Conservation (phyloP, 345 rosid species). For the Noccaea caerulescens region DNA sequence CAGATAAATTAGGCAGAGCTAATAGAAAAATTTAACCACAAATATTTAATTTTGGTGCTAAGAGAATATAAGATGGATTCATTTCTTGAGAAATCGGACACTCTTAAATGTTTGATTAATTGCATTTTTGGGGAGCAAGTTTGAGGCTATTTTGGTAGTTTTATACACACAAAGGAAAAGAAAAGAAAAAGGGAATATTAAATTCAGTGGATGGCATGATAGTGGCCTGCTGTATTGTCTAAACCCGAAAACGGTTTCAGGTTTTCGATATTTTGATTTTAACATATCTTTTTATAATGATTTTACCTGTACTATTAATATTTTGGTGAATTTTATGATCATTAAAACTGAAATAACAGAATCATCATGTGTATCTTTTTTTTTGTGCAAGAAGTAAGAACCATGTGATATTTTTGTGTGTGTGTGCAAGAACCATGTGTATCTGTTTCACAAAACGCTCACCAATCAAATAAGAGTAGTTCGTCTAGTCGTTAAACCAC, state of each 20-base stretch:
- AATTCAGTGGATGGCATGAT: conserved; percentile 38
- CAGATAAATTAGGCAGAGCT: conserved; percentile 40
- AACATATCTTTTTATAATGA: not conserved
- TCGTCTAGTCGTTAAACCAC: no score
- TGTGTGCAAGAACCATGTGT: no score
- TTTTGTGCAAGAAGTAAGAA: no score
- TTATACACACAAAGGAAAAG: not conserved
- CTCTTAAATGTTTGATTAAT: conserved; percentile 19
- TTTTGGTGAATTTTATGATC: no score
- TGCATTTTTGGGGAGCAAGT: conserved; percentile 23
- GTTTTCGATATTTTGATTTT: conserved; percentile 14
- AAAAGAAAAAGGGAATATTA: not conserved
- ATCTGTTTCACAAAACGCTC: no score
- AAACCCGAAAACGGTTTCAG: conserved; percentile 41
- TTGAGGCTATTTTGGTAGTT: not conserved
- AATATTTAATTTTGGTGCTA: not conserved
- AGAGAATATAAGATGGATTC: not conserved
- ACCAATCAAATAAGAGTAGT: no score
- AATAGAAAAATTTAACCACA: not conserved
- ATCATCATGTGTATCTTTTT: no score
- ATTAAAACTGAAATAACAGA: no score
- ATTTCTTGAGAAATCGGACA: conserved; percentile 21
- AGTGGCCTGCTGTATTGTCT: conserved; percentile 41
- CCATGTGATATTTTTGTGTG: no score
- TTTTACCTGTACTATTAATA: not conserved